Percentiles rank a stretch among this genome's conserved stretches.
Evolutionary conservation across 2,329 filamentous ascomycete genomes (phyloP).

Genomic region (Aspergillus unguis): DNA sequence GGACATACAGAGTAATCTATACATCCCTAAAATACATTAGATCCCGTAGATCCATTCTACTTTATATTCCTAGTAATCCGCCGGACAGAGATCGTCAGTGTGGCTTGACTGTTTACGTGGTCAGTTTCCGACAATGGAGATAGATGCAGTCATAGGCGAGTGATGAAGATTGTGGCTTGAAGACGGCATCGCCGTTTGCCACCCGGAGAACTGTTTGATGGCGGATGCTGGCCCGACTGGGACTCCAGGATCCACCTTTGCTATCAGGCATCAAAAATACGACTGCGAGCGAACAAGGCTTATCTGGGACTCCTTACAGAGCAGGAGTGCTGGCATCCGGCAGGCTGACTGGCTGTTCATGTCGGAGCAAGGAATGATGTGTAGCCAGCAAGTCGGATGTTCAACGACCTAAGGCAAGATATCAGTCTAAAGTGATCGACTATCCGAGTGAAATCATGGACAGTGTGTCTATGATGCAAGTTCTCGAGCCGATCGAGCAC

Average conservation of each 20-base stretch:
- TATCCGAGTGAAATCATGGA: not conserved
- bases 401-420: no score
- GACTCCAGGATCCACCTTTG: not conserved
- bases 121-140: not conserved
- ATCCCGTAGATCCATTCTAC: no score
- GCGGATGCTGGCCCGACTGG: not conserved
- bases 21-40: no score
- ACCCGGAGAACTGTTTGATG: not conserved
- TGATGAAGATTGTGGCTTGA: slow-evolving; percentile 4
- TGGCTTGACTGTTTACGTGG: not conserved
- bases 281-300: not conserved
- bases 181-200: not conserved
- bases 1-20: no score
- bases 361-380: no score
- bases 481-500: not conserved
- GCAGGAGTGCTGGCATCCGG: not conserved
- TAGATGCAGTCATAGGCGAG: not conserved
- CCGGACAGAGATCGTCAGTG: no score
- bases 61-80: no score
- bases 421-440: no score
- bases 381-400: no score
- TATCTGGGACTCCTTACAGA: not conserved
- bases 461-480: slow-evolving; percentile 2
- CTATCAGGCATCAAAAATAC: slow-evolving; percentile 1
- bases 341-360: no score